phyloP scores from a whole-genome alignment of 352 stramenopile genomes.

The Stramenopiles sp. region DNA sequence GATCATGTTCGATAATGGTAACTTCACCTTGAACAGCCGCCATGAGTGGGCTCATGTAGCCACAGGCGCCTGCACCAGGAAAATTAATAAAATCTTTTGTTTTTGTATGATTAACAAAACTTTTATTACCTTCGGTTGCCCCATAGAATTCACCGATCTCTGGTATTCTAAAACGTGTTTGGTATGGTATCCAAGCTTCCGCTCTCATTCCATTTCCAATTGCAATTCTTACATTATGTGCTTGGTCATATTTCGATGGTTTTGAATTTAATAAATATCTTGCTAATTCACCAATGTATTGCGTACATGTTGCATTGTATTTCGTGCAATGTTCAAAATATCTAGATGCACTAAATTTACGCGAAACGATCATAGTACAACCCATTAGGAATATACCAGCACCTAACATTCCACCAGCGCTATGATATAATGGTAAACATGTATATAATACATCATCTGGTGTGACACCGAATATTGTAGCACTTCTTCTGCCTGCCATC shows the following conservation, averaged over 20 bases:
- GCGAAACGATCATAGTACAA: slow-evolving; percentile 42
- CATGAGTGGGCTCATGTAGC: too few species aligned
- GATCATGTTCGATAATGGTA: too few species aligned
- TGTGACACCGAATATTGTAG: not conserved
- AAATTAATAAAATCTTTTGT: not conserved
- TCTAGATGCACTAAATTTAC: slow-evolving; percentile 40
- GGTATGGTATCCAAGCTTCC: slow-evolving; percentile 60
- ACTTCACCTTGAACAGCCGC: too few species aligned
- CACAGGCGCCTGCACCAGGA: too few species aligned
- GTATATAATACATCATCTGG: slow-evolving; percentile 33
- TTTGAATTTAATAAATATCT: slow-evolving; percentile 48
- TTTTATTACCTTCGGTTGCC: slow-evolving; percentile 43
- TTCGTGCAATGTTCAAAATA: slow-evolving; percentile 48
- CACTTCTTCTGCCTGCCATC: not conserved
- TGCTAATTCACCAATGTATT: slow-evolving; percentile 73
- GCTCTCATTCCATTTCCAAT: slow-evolving; percentile 68
- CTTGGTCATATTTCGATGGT: slow-evolving; percentile 7
- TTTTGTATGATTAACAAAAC: not conserved
- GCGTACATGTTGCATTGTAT: slow-evolving; percentile 44
- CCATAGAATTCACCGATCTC: slow-evolving; percentile 72
- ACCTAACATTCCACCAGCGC: slow-evolving; percentile 44
- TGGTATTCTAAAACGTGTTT: slow-evolving; percentile 53
- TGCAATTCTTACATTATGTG: slow-evolving; percentile 30
- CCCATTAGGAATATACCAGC: slow-evolving; percentile 48
- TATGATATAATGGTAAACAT: slow-evolving; percentile 56